Percentiles rank a stretch among this genome's conserved stretches.
phyloP scores from a whole-genome alignment of 345 rosid genomes.

The Raphanus raphanistrum region DNA sequence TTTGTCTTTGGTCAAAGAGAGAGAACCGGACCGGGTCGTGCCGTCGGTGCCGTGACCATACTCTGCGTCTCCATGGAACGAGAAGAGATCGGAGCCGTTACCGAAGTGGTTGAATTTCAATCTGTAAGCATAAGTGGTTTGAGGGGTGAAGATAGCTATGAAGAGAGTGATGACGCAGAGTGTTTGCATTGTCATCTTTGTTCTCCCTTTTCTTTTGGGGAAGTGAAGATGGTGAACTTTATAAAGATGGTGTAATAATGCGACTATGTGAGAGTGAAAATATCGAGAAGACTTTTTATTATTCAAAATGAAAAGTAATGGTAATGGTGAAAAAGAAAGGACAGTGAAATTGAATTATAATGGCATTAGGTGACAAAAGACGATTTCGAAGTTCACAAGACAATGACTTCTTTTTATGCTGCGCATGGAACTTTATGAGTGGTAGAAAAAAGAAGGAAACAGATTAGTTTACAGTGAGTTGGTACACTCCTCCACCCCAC shows the following conservation, averaged over 20 bases:
- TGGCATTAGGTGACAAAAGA: conserved; percentile 7
- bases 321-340: neutral
- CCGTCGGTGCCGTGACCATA: conserved; percentile 12
- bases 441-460: neutral
- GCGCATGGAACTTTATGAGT: neutral
- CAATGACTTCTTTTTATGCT: neutral
- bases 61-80: conserved; percentile 32
- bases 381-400: neutral
- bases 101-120: conserved; percentile 33
- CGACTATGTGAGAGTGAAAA: conserved; percentile 6
- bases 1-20: conserved; percentile 19
- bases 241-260: neutral
- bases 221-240: conserved; percentile 19
- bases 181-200: conserved; percentile 14
- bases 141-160: neutral
- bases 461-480: conserved; percentile 6
- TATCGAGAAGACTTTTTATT: neutral
- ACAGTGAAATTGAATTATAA: neutral
- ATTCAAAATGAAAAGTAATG: neutral
- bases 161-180: conserved; percentile 18
- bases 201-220: neutral
- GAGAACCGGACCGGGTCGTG: conserved; percentile 22
- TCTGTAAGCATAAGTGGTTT: conserved; percentile 21
- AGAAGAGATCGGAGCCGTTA: neutral
- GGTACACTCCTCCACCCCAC: neutral